Evolutionary conservation across 2,329 filamentous ascomycete genomes (phyloP).

Genomic region (Botrytis tulipae): DNA sequence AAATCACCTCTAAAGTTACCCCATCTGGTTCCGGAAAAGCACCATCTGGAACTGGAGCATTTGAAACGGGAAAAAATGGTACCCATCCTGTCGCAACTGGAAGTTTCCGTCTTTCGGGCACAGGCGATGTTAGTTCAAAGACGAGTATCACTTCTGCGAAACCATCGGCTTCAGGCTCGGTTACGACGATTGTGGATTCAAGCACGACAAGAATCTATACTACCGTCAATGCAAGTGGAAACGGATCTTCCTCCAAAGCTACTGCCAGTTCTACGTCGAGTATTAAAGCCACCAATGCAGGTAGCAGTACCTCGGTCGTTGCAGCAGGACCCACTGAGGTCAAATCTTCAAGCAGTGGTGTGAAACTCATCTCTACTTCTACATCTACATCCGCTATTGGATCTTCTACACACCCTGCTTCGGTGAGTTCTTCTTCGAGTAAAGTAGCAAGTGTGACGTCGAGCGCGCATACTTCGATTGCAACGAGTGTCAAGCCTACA

Average conservation of each 20-base stretch:
- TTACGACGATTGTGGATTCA: neutral
- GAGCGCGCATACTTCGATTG: neutral
- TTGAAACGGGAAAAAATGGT: neutral
- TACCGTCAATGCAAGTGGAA: neutral
- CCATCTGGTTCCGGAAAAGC: neutral
- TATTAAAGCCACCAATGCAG: neutral
- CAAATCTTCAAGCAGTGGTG: neutral
- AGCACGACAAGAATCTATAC: constrained; percentile 7
- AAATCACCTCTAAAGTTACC: too few species aligned
- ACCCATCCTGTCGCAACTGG: neutral
- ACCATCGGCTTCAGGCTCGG: neutral
- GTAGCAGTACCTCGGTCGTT: neutral
- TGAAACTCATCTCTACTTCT: neutral
- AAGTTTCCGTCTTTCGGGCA: neutral
- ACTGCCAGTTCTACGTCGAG: too few species aligned
- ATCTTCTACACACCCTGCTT: neutral
- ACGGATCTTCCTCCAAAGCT: neutral
- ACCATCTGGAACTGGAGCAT: neutral
- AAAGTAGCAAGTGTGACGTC: neutral
- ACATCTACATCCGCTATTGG: neutral
- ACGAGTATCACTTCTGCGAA: neutral
- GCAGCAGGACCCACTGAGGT: neutral
- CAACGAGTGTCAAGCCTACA: too few species aligned
- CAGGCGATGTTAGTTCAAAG: neutral
- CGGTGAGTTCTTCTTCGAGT: neutral